Evolutionary conservation across 176 grass and related monocot species (phyloP), one percentile per base, ranked within the genome.

Genomic region (Avena eriantha): DNA sequence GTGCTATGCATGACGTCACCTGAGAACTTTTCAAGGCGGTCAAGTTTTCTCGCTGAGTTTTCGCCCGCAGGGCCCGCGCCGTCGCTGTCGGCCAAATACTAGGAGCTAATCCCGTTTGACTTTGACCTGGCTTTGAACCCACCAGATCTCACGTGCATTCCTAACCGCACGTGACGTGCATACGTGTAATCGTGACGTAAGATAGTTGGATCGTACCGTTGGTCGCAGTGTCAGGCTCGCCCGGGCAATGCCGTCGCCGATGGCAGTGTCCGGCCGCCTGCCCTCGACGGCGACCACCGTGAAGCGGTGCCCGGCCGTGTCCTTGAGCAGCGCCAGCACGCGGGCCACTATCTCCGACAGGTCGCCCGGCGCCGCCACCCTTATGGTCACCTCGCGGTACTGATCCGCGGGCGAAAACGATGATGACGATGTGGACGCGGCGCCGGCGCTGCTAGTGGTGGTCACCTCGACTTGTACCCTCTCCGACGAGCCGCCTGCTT

Each of bases 301-400:
- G 78, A 89, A 77, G 0, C 80, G 19, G 6, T 73, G 23, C 35
- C 77, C 69, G 72, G 17, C 83, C 34, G 43, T 74, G 72, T 33
- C 82, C 50, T 45, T 90, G 84, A 94, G 83, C 67, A 6, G 56
- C 56, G 69, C 59, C 36, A 94, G 83, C 60, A 85, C 72, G 21
- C 73, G 87, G 21, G 84, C 3, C 26, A 92, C 85, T 17, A 92
- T 65, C 26, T 90, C 93, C 5, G 71, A 85, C 66, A 92, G 79
- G 79, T 92, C 78, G 51, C 82, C 93, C 58, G 21, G 68, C n/a
- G 57, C 87, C 33, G 24, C 56, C 61, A 92, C 79, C 23, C 19
- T 82, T 46, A 94, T 46, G 48, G 80, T 33, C 78, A 88, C 80
- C 35, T 82, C 80, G 8, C 31, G 74, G 8, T 80, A 1, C 4